These are phyloP conservation scores for Russula earlei DNA, from an alignment of 768 basidiomycete genomes.

Conservation along the genomic window DNA sequence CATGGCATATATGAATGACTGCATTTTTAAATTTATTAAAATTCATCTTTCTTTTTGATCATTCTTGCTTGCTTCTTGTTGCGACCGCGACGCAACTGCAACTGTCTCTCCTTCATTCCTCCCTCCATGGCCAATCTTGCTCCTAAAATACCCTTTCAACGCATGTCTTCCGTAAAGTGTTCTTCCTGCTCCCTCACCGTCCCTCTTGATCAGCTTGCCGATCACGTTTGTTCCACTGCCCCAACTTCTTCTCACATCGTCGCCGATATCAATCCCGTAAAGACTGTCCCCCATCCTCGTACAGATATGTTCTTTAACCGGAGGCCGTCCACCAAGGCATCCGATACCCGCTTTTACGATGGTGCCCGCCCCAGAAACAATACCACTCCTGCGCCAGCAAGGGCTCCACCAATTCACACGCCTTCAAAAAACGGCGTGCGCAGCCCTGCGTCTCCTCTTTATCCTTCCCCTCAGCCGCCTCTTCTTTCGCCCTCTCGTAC, in stretches of 20 bases:
- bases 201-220: slow-evolving; percentile 61
- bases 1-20: too few species aligned
- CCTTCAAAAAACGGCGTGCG: slow-evolving; percentile 1
- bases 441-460: background rate
- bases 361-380: background rate
- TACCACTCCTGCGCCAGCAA: background rate
- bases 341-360: background rate
- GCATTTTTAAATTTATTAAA: too few species aligned
- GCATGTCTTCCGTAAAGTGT: slow-evolving; percentile 79
- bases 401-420: background rate
- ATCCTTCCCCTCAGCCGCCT: background rate
- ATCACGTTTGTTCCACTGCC: slow-evolving; percentile 57
- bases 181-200: slow-evolving; percentile 66
- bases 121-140: slow-evolving; percentile 26
- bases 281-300: background rate
- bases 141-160: slow-evolving; percentile 27
- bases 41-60: too few species aligned
- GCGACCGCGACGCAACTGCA: background rate
- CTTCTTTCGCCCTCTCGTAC: background rate
- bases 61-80: too few species aligned
- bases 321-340: background rate
- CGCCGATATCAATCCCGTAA: slow-evolving; percentile 32
- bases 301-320: background rate
- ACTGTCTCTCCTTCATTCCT: background rate
- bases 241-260: slow-evolving; percentile 26